Evolutionary conservation across 2,329 filamentous ascomycete genomes (phyloP).

Genomic region (Pyricularia sp.): DNA sequence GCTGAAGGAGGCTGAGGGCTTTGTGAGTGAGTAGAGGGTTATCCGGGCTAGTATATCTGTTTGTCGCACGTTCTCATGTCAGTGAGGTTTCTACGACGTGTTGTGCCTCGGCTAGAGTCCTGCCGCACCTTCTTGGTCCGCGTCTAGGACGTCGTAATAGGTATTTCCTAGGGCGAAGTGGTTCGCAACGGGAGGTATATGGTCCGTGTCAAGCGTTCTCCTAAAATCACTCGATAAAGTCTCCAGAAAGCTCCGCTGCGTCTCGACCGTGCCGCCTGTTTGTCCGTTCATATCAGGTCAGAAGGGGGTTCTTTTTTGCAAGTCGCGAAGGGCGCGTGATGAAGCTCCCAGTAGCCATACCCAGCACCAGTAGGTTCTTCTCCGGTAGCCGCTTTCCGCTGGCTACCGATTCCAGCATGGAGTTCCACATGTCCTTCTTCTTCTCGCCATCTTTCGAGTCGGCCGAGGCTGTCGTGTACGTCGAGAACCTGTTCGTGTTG

Average conservation of each 20-base stretch:
- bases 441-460: conserved; percentile 52
- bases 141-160: conserved; percentile 86
- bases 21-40: conserved; percentile 79
- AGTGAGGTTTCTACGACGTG: neutral
- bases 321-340: conserved; percentile 10
- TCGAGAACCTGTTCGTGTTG: conserved; percentile 43
- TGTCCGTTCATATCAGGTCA: conserved; percentile 3
- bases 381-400: conserved; percentile 82
- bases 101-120: neutral
- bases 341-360: conserved; percentile 29
- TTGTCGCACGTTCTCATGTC: neutral
- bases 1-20: conserved; percentile 69
- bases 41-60: conserved; percentile 79
- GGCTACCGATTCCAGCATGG: conserved; percentile 80
- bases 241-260: conserved; percentile 74
- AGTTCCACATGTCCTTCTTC: conserved; percentile 87
- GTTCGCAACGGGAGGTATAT: conserved; percentile 69
- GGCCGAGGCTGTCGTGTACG: conserved; percentile 40
- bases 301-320: conserved; percentile 9
- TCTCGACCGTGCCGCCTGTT: conserved; percentile 66
- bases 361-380: conserved; percentile 80
- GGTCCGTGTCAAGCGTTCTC: conserved; percentile 37
- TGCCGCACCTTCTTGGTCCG: conserved; percentile 79
- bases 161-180: conserved; percentile 88
- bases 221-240: conserved; percentile 41